Evolutionary conservation across 257 asterid genomes (phyloP).

Genomic region (Penstemon eatonii): DNA sequence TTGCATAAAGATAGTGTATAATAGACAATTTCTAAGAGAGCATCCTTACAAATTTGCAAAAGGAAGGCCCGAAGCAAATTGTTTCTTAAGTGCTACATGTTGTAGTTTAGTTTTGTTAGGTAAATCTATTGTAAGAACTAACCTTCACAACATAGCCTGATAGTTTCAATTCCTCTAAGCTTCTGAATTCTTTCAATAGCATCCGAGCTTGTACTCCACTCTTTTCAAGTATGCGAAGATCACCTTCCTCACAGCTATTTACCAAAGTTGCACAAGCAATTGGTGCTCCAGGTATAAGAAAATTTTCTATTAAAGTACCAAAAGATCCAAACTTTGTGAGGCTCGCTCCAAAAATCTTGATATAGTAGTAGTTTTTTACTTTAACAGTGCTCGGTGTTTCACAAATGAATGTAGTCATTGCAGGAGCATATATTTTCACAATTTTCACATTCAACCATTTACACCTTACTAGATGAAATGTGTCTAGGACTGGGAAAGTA

Average conservation of each 20-base stretch:
- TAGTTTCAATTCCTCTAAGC: background rate
- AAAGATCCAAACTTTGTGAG: background rate
- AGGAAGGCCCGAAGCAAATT: no score
- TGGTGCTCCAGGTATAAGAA: background rate
- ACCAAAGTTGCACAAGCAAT: background rate
- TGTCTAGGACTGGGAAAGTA: background rate
- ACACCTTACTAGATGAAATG: background rate
- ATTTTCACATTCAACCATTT: constrained; percentile 5
- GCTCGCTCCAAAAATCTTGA: background rate
- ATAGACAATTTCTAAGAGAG: no score
- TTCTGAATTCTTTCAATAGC: background rate
- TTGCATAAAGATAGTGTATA: background rate
- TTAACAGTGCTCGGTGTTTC: background rate
- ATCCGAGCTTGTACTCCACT: background rate
- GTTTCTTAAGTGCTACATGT: background rate
- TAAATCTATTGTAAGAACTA: background rate
- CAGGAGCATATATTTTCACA: background rate
- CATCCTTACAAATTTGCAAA: no score
- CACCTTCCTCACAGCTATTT: no score
- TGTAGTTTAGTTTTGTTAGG: no score
- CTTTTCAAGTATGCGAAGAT: background rate
- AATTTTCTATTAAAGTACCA: background rate
- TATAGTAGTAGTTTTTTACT: background rate
- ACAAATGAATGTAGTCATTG: background rate
- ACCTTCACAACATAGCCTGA: background rate